Conservation (phyloP, 805 yeast species). For the Wickerhamomyces subpelliculosus region DNA sequence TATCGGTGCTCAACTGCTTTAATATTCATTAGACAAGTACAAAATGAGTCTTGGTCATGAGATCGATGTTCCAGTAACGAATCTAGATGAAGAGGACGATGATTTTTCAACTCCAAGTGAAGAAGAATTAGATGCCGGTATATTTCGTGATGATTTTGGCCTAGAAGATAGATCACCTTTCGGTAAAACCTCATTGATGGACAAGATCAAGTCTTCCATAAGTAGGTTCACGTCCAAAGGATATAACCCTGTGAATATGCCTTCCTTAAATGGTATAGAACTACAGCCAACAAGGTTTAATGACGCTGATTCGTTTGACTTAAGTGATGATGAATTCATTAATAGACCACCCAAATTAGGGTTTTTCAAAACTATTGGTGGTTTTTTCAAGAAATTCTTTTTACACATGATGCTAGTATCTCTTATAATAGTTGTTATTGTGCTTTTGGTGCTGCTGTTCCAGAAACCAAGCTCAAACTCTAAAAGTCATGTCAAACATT, state of each 20-base stretch:
- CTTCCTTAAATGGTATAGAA: conserved; percentile 17
- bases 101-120: conserved; percentile 16
- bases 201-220: conserved; percentile 7
- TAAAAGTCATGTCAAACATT: neutral
- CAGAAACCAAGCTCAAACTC: neutral
- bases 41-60: conserved; percentile 22
- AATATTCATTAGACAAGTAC: no score
- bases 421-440: conserved; percentile 10
- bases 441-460: conserved; percentile 13
- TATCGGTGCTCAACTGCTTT: no score
- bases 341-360: conserved; percentile 12
- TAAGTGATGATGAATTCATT: conserved; percentile 22
- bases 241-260: conserved; percentile 12
- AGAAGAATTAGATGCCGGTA: conserved; percentile 16
- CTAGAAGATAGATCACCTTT: conserved; percentile 7
- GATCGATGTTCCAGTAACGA: conserved; percentile 49
- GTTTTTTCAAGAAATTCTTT: conserved; percentile 3
- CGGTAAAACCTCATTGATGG: conserved; percentile 3
- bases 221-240: conserved; percentile 4
- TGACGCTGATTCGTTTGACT: conserved; percentile 20
- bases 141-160: conserved; percentile 21
- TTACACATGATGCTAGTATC: conserved; percentile 4
- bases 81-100: conserved; percentile 39
- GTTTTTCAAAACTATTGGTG: neutral
- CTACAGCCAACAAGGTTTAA: conserved; percentile 9